These are phyloP conservation scores for Venturia asperata DNA, from an alignment of 2,329 filamentous ascomycete genomes.

Conservation along the genomic window DNA sequence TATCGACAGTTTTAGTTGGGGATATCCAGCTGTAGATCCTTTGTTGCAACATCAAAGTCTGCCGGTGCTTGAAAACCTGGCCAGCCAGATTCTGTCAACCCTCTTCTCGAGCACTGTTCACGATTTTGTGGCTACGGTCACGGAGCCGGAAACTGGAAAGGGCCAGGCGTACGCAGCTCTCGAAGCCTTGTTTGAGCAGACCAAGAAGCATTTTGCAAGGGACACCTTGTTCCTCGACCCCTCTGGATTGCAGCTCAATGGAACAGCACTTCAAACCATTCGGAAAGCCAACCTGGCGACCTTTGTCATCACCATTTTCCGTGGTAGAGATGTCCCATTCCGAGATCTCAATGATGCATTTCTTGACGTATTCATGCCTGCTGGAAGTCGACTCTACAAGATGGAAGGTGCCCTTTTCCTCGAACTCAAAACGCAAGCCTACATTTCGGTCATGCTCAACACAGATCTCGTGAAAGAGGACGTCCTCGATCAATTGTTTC, in stretches of 20 bases:
- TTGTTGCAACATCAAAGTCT: constrained; percentile 19
- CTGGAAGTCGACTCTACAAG: constrained; percentile 51
- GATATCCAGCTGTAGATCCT: constrained; percentile 15
- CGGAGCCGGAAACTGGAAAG: constrained; percentile 6
- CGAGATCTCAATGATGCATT: constrained; percentile 57
- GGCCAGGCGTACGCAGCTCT: constrained; percentile 19
- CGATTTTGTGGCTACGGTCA: constrained; percentile 14
- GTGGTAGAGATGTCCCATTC: constrained; percentile 57
- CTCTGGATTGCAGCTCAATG: background rate
- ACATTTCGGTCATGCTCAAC: constrained; percentile 54
- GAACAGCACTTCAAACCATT: constrained; percentile 26
- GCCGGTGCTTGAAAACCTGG: constrained; percentile 19
- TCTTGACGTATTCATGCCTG: constrained; percentile 56
- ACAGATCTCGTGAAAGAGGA: constrained; percentile 49
- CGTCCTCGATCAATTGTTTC: constrained; percentile 54
- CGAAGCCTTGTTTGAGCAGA: constrained; percentile 19
- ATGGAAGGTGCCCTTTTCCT: constrained; percentile 55
- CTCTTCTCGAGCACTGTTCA: constrained; percentile 13
- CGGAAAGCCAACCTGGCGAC: constrained; percentile 59
- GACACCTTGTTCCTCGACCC: constrained; percentile 16
- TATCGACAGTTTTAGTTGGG: constrained; percentile 18
- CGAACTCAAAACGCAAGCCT: constrained; percentile 61
- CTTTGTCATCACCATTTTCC: constrained; percentile 57
- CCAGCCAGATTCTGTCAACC: constrained; percentile 19
- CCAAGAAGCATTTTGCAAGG: constrained; percentile 10